Conservation (phyloP, 768 basidiomycete genomes). For the Exsudoporus frostii region DNA sequence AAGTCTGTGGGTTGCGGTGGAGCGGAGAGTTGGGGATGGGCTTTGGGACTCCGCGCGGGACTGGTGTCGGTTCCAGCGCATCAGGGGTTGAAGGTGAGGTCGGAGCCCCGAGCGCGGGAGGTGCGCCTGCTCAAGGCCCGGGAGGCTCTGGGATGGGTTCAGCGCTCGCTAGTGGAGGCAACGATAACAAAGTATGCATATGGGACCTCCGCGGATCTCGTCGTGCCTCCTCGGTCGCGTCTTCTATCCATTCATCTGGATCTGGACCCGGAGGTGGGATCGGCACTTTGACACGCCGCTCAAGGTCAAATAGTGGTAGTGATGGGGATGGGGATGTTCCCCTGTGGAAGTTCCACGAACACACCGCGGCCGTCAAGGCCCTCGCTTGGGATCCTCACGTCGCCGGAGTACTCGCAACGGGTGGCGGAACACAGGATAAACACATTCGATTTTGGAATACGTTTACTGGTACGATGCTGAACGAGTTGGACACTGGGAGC, state of each 20-base stretch:
- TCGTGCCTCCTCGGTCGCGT: slow-evolving; percentile 27
- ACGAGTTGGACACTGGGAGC: slow-evolving; percentile 90
- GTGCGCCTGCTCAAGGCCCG: slow-evolving; percentile 26
- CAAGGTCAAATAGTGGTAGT: slow-evolving; percentile 27
- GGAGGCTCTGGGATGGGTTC: slow-evolving; percentile 40
- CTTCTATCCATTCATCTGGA: slow-evolving; percentile 26
- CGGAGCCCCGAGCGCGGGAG: slow-evolving; percentile 20
- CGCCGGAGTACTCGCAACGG: slow-evolving; percentile 84
- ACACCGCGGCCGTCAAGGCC: slow-evolving; percentile 95
- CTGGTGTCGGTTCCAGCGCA: slow-evolving; percentile 1
- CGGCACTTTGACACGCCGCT: slow-evolving; percentile 20
- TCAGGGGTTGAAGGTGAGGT: slow-evolving; percentile 30
- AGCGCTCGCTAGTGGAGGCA: slow-evolving; percentile 88
- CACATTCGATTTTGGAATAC: slow-evolving; percentile 99
- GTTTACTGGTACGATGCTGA: slow-evolving; percentile 77
- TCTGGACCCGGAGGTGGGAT: slow-evolving; percentile 29
- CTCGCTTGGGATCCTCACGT: slow-evolving; percentile 98
- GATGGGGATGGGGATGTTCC: slow-evolving; percentile 53
- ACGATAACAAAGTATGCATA: slow-evolving; percentile 98
- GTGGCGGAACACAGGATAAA: slow-evolving; percentile 98
- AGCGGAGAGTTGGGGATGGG: slow-evolving; percentile 40
- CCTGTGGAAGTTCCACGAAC: slow-evolving; percentile 93
- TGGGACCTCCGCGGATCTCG: slow-evolving; percentile 83
- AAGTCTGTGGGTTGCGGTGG: slow-evolving; percentile 96
- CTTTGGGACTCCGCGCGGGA: slow-evolving; percentile 23